Evolutionary conservation across 805 yeast species (phyloP), one percentile per base, ranked within the genome.

Genomic region (Komagataella pseudopastoris): DNA sequence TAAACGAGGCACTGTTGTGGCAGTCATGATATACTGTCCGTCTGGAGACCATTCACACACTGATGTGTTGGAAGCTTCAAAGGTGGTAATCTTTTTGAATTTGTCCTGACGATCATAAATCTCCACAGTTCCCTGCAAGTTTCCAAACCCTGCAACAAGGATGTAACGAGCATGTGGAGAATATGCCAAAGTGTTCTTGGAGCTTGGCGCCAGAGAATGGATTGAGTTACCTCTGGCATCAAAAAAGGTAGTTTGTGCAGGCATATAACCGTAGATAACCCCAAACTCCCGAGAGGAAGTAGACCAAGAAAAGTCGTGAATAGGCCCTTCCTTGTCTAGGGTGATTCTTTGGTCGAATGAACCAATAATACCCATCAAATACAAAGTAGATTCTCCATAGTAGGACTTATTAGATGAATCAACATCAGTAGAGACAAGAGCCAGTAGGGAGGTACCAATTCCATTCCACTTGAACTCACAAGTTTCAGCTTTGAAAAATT

Each of bases 1-100:
- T 59, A 93, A 77, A 60, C 99, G 78, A 56, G 99, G 99, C 18
- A 96, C 81, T 0, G 98, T 93, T 4, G 98, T 95, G 17, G 99
- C 98, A 14, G 98, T 91, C 66, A 93, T 71, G 53, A 93, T 81
- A 63, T 76, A 89, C 61, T 93, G 81, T 44, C 99, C 98, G 68
- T 93, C 95, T 7, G 99, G 99, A 2, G 95, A 83, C 99, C 99
- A 93, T 65, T 87, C 88, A 66, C 96, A 91, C 47, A 85, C 95
- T n/a, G 95, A 84, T 14, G 98, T 89, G 71, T 93, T 95, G 47
- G 96, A 71, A 12, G 98, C 99, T 62, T 88, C 87, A 61, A 93
- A 85, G 17, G 87, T 76, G 18, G 89, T 74, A 51, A 93, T 78
- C 65, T 87, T 86, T 52, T 75, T 70, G 66, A 89, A 91, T 67